Base-by-base conservation (phyloP, 108 stramenopile species). In the Nitzschia sp. region DNA sequence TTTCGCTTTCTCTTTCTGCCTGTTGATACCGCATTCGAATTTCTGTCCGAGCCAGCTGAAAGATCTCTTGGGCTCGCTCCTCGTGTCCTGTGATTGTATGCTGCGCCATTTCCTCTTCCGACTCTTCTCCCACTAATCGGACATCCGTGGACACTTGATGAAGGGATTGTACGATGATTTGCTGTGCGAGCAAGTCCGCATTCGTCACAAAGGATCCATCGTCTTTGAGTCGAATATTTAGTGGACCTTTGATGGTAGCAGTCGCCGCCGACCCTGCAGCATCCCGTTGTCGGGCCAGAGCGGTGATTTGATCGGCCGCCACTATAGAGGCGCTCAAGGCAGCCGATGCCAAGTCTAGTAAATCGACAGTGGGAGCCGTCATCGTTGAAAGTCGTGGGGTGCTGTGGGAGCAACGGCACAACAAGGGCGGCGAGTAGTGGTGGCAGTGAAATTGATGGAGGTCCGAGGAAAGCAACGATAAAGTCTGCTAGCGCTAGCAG, bases 121-220 rank as follows among this genome's bases (percentile, higher is more conserved):
- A 55, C 68, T 87, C 86, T 82, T 87, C 86, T 30, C 86, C 86
- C 27, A 87, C 80, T 46, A 87, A 77, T 21, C 67, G 38, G 11
- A 87, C 59, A 0, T 4, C 35, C 13, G 33, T 63, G 6, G 79
- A 82, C 1, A 83, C 68, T 17, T 56, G 45, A 15, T 51, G 49
- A 2, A 78, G 6, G 17, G 74, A 66, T 19, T 71, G 59, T 18
- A 76, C 80, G 35, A 87, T 87, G 33, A 83, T 78, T 28, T 53
- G 23, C 54, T 87, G 86, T 11, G 86, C 82, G 0, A 74, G 74
- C 34, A 78, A 59, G 59, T 87, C 86, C 24, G 86, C 86, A 68
- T 87, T 78, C 11, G 86, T 87, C 1, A 87, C 86, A 56, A 83
- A 65, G 3, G 72, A 66, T 30, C 86, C 86, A 71, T 87, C 86